Evolutionary conservation across 129 eudicot genomes (phyloP).

Genomic region (Escallonia herrerae): DNA sequence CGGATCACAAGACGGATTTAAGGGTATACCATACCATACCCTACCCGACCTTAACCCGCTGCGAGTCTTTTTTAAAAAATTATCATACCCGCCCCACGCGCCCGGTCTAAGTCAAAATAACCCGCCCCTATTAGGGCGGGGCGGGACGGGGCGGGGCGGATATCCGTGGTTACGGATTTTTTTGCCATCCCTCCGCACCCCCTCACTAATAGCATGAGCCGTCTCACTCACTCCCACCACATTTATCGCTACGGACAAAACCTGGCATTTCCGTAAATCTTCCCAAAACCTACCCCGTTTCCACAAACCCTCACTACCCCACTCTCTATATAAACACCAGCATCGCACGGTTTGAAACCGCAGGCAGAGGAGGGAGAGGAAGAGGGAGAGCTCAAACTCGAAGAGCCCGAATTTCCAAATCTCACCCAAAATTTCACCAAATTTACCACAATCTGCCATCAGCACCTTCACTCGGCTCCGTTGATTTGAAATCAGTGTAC

Average conservation of each 20-base stretch:
- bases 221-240: conserved; percentile 1
- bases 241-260: conserved; percentile 8
- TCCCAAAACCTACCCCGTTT: conserved; percentile 5
- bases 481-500: conserved; percentile 11
- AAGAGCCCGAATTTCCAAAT: background rate
- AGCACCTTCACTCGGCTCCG: background rate
- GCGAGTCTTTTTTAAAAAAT: no score
- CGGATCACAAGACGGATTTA: no score
- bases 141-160: no score
- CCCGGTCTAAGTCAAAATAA: no score
- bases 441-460: background rate
- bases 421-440: background rate
- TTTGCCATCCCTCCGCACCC: no score
- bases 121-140: no score
- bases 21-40: no score
- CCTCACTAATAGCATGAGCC: conserved; percentile 8
- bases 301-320: conserved; percentile 1
- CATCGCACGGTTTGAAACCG: conserved; percentile 38
- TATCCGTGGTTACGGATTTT: no score
- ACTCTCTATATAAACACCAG: conserved; percentile 34
- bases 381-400: conserved; percentile 5
- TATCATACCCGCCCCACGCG: no score
- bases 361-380: conserved; percentile 34
- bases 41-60: no score
- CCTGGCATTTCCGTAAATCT: conserved; percentile 30